Percentiles rank a stretch among this genome's conserved stretches.
phyloP scores from a whole-genome alignment of 2,329 filamentous ascomycete species.

The Diaporthe destruens region DNA sequence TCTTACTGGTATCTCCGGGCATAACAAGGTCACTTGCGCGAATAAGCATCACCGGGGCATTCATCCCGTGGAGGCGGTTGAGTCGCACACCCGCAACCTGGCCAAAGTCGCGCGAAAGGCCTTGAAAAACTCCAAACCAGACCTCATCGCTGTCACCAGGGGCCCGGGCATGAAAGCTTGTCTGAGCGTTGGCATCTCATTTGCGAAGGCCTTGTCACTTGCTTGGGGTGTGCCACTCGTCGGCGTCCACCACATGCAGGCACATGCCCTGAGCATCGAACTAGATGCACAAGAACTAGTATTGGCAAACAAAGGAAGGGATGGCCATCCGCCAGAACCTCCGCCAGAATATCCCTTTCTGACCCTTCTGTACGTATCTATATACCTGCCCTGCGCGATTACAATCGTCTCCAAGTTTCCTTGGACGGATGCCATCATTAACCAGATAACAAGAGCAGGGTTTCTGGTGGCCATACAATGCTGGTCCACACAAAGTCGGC shows the following conservation, averaged over 20 bases:
- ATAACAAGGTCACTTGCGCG: slow-evolving; percentile 80
- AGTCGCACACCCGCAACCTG: slow-evolving; percentile 80
- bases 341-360: slow-evolving; percentile 83
- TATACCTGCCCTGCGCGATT: neutral
- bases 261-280: slow-evolving; percentile 89
- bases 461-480: slow-evolving; percentile 65
- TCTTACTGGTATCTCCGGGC: slow-evolving; percentile 75
- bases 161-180: slow-evolving; percentile 90
- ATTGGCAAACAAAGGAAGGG: too few species aligned
- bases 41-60: slow-evolving; percentile 82
- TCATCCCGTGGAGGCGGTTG: slow-evolving; percentile 80
- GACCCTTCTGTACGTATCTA: slow-evolving; percentile 71
- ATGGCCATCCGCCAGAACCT: too few species aligned
- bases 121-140: slow-evolving; percentile 66
- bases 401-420: neutral
- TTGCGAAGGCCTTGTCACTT: slow-evolving; percentile 86
- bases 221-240: slow-evolving; percentile 87
- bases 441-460: neutral
- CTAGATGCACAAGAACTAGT: slow-evolving; percentile 65
- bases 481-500: slow-evolving; percentile 80
- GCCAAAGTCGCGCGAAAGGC: slow-evolving; percentile 76
- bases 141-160: slow-evolving; percentile 90
- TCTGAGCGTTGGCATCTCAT: slow-evolving; percentile 81
- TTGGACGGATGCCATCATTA: neutral
- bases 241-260: slow-evolving; percentile 97